Base-by-base conservation (phyloP, 176 grass and related monocot genomes). In the Carex scoparia region DNA sequence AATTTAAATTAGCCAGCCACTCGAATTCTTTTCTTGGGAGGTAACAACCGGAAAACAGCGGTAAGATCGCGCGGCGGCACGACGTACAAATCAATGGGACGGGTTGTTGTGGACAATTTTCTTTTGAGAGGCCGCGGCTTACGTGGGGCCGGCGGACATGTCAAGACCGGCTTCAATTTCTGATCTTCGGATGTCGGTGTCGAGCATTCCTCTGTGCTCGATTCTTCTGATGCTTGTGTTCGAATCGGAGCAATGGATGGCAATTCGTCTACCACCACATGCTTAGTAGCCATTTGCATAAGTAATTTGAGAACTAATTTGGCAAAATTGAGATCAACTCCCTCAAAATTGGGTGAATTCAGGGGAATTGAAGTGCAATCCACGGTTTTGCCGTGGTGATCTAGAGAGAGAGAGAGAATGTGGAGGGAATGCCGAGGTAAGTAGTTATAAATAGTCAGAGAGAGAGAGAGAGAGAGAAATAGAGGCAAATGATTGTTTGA, bases 21-120 rank as follows among this genome's bases (percentile, higher is more conserved):
- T 61, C 88, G 90, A 88, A 94, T 92, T 86, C 92, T 79, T 83
- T 94, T 94, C 92, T 94, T 91, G 31, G 90, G 88, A 0, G 92
- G 84, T 66, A 94, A 56, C 6, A 79, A 61, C 63, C 68, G 88
- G 78, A 94, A 94, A 49, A 92, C 92, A 79, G 88, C 54, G 13
- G 90, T 71, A 65, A 94, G 92, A 87, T 92, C 92, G 0, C 86
- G 84, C 14, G 90, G 84, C 14, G 90, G 86, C 37, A 92, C 92
- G 66, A 56, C 3, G 59, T 84, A 63, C 84, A 86, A 94, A 10
- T 73, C 75, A 49, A 66, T 38, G 11, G 81, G 61, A 81, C 67
- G 16, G 8, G 38, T 19, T 31, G 88, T 61, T 3, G 77, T 30
- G 60, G 32, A 49, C 59, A 65, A 58, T 77, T 94, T 94, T 79